These are phyloP conservation scores for Jacaranda mimosifolia DNA, from an alignment of 257 asterid genomes.

Conservation along the genomic window DNA sequence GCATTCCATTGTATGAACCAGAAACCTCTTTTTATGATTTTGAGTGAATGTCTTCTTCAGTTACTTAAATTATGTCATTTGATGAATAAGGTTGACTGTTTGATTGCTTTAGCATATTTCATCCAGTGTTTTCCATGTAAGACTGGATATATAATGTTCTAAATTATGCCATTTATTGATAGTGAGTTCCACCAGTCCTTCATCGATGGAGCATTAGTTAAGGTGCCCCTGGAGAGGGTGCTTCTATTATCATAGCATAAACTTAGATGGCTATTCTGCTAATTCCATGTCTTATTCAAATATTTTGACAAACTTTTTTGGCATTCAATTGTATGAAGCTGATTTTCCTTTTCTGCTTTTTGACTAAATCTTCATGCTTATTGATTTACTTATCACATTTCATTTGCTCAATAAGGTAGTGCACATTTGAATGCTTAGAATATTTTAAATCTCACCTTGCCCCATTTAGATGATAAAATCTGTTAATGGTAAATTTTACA, in stretches of 20 bases:
- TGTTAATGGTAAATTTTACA: neutral
- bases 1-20: conserved; percentile 73
- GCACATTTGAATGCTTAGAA: too few relatives aligned
- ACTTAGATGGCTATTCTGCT: too few relatives aligned
- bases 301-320: conserved; percentile 52
- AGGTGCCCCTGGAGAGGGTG: too few relatives aligned
- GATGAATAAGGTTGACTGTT: neutral
- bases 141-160: too few relatives aligned
- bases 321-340: conserved; percentile 45
- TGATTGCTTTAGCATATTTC: neutral
- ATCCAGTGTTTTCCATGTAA: neutral
- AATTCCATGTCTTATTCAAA: neutral
- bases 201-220: too few relatives aligned
- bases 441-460: neutral
- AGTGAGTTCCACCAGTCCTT: too few relatives aligned
- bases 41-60: conserved; percentile 18
- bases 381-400: neutral
- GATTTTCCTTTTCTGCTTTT: neutral
- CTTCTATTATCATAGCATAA: too few relatives aligned
- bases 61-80: conserved; percentile 16
- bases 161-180: too few relatives aligned
- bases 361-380: neutral
- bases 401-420: neutral
- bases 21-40: conserved; percentile 16
- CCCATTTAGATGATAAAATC: neutral